Conservation (phyloP, 176 grass and related monocot species). For the Bonia amplexicaulis region DNA sequence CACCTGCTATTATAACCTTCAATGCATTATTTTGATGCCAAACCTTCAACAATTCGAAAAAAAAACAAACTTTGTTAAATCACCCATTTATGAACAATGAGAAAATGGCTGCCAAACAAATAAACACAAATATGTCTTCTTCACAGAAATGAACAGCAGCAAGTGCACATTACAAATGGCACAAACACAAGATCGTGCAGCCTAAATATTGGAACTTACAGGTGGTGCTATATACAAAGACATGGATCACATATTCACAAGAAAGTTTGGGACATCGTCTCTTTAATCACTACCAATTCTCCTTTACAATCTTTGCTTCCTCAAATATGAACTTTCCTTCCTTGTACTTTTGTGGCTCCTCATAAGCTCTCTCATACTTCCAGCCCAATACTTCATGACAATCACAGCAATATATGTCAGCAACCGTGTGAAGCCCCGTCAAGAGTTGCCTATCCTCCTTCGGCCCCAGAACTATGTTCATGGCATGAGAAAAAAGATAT, state of each 20-base stretch:
- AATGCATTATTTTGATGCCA: background rate
- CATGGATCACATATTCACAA: background rate
- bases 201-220: constrained; percentile 14
- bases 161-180: constrained; percentile 29
- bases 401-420: constrained; percentile 60
- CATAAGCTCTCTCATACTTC: constrained; percentile 73
- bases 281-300: constrained; percentile 55
- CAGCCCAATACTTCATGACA: constrained; percentile 73
- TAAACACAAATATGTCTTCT: constrained; percentile 9
- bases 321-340: constrained; percentile 84
- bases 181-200: constrained; percentile 19
- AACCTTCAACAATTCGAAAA: background rate
- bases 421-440: constrained; percentile 67
- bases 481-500: constrained; percentile 79
- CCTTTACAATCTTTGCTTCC: constrained; percentile 66
- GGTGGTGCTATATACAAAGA: constrained; percentile 26
- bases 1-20: background rate
- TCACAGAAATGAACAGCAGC: constrained; percentile 27
- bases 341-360: constrained; percentile 70
- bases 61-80: background rate
- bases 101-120: background rate
- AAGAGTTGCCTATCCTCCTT: constrained; percentile 62
- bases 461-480: constrained; percentile 58
- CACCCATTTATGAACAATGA: constrained; percentile 9
- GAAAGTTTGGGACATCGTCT: background rate